Percentiles rank a stretch among this genome's conserved stretches.
These are phyloP conservation scores for Leccinum cinnamomeum DNA, from an alignment of 1,284 basidiomycete genomes.

Conservation along the genomic window DNA sequence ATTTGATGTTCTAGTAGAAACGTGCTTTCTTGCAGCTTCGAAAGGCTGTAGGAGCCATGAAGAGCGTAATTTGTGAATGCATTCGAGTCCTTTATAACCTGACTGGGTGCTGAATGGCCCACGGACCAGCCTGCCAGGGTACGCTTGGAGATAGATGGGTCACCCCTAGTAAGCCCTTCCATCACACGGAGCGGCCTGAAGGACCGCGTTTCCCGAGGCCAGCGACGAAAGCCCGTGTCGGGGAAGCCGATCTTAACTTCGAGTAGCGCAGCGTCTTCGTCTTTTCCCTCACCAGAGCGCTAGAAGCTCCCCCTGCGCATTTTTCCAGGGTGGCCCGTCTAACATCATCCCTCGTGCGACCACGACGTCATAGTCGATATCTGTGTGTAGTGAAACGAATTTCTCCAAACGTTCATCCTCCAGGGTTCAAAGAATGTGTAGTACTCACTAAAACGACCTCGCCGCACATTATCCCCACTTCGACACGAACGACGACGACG, in stretches of 20 bases:
- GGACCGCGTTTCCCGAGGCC: not conserved
- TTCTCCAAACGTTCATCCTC: not conserved
- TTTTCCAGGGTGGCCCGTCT: not conserved
- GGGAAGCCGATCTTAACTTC: not conserved
- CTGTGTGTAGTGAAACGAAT: not conserved
- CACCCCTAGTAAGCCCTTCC: not conserved
- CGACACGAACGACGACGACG: not conserved
- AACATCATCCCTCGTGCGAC: not conserved
- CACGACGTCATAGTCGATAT: not conserved
- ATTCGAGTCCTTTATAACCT: not conserved
- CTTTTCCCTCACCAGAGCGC: not conserved
- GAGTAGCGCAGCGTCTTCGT: not conserved
- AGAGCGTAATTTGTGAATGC: not conserved
- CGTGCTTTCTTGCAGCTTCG: not conserved
- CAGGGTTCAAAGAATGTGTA: not conserved
- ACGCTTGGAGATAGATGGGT: not conserved
- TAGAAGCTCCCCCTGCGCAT: not conserved
- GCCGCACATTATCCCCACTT: not conserved
- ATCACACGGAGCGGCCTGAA: not conserved
- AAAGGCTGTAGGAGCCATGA: not conserved
- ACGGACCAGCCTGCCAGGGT: not conserved
- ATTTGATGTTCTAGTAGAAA: slow-evolving; percentile 19
- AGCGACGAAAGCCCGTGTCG: not conserved
- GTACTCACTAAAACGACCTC: not conserved
- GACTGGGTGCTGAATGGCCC: not conserved